These are phyloP conservation scores for Neurospora tetrasperma DNA, from an alignment of 495 filamentous ascomycete species.

Conservation along the genomic window DNA sequence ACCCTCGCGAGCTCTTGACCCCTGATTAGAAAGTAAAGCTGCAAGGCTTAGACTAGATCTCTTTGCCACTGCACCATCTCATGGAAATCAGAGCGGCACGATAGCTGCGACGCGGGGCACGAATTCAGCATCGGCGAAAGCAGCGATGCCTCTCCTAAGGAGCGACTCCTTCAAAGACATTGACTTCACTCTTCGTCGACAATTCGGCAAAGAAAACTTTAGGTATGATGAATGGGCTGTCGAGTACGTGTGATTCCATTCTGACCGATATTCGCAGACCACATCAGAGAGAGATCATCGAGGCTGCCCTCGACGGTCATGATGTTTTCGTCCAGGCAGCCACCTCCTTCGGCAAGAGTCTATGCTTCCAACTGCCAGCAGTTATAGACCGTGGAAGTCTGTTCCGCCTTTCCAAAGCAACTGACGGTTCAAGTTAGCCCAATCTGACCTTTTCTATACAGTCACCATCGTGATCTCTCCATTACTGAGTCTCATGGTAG, in stretches of 20 bases:
- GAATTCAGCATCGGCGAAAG: neutral
- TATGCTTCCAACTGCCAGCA: conserved; percentile 90
- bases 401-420: conserved; percentile 15
- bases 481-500: conserved; percentile 80
- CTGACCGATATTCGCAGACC: conserved; percentile 42
- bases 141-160: conserved; percentile 31
- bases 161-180: conserved; percentile 51
- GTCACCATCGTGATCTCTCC: conserved; percentile 90
- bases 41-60: neutral
- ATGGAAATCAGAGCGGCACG: neutral
- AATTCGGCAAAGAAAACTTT: conserved; percentile 69
- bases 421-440: neutral
- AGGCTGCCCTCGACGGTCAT: conserved; percentile 64
- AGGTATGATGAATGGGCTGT: conserved; percentile 37
- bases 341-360: conserved; percentile 91
- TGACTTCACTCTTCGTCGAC: conserved; percentile 72
- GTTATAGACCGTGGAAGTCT: conserved; percentile 75
- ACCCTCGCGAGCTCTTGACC: neutral
- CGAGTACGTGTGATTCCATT: no score
- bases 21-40: neutral
- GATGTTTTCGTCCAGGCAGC: conserved; percentile 95
- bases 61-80: neutral
- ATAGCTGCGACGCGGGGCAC: neutral
- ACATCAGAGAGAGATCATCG: conserved; percentile 78
- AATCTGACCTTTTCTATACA: conserved; percentile 13